A percentile compares a stretch with the other conserved stretches of the same genome.
Evolutionary conservation across 495 filamentous ascomycete species (phyloP).

Genomic region (Aspergillus steynii): DNA sequence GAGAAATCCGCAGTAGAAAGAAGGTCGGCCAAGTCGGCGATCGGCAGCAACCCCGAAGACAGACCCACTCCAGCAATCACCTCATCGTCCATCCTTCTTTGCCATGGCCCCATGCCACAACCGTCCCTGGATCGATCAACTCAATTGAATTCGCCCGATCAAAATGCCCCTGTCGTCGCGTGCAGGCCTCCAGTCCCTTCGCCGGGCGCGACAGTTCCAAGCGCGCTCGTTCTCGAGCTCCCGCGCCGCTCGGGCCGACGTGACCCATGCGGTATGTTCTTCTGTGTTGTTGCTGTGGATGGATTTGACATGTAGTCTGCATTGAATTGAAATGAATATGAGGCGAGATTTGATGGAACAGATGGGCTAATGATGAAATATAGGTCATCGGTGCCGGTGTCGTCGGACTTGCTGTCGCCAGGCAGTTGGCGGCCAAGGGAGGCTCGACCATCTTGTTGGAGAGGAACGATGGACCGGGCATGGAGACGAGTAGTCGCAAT

Average conservation of each 20-base stretch:
- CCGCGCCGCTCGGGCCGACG: conserved; percentile 56
- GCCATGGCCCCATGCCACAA: neutral
- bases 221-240: conserved; percentile 38
- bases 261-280: conserved; percentile 72
- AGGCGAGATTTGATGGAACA: neutral
- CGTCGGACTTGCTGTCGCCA: conserved; percentile 86
- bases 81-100: neutral
- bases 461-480: conserved; percentile 73
- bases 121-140: neutral
- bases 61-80: conserved; percentile 8
- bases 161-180: conserved; percentile 23
- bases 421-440: conserved; percentile 64
- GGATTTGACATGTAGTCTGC: neutral
- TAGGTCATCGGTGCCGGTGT: conserved; percentile 89
- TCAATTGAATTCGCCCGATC: neutral
- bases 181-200: conserved; percentile 8
- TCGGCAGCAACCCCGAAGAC: neutral
- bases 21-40: neutral
- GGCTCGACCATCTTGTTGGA: conserved; percentile 80
- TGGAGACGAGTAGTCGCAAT: conserved; percentile 90
- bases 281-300: conserved; percentile 3
- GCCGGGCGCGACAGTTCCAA: neutral
- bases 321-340: neutral
- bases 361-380: neutral
- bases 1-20: neutral